A percentile compares a stretch with the other conserved stretches of the same genome.
phyloP scores from a whole-genome alignment of 2,329 filamentous ascomycete species.

The Paecilomyces fulvus region DNA sequence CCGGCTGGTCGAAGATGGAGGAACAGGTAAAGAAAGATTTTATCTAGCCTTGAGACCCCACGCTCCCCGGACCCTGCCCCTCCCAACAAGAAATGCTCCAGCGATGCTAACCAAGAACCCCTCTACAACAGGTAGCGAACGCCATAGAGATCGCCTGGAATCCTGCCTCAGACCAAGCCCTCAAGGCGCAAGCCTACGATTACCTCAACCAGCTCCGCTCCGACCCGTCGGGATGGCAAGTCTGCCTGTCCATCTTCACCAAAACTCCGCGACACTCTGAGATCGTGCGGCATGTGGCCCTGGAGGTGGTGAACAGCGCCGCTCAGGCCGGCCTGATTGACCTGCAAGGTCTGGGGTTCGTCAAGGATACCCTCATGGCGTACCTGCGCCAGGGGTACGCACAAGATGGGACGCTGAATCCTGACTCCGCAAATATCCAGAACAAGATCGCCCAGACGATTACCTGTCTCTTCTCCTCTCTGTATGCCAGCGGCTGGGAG shows the following conservation, averaged over 20 bases:
- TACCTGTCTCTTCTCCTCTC: conserved; percentile 81
- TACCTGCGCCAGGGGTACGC: conserved; percentile 74
- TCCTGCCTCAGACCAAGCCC: conserved; percentile 62
- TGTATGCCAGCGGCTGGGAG: conserved; percentile 82
- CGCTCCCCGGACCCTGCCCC: conserved; percentile 13
- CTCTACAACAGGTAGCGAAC: conserved; percentile 63
- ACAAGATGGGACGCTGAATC: conserved; percentile 38
- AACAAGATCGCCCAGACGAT: conserved; percentile 97
- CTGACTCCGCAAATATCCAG: conserved; percentile 71
- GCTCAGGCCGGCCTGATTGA: conserved; percentile 74
- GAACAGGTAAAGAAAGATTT: conserved; percentile 31
- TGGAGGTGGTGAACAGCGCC: conserved; percentile 90
- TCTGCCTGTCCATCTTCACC: conserved; percentile 78
- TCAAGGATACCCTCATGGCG: conserved; percentile 72
- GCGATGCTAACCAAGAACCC: conserved; percentile 7
- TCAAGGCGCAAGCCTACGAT: conserved; percentile 66
- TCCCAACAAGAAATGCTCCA: conserved; percentile 5
- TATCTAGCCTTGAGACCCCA: conserved; percentile 4
- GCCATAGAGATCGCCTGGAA: conserved; percentile 92
- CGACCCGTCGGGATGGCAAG: conserved; percentile 82
- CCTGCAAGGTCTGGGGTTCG: conserved; percentile 58
- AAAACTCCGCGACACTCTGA: conserved; percentile 68
- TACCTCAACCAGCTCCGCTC: conserved; percentile 63
- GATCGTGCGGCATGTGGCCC: conserved; percentile 76
- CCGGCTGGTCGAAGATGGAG: conserved; percentile 36